These are phyloP conservation scores for Penicillium corylophilum DNA, from an alignment of 2,329 filamentous ascomycete genomes.

Conservation along the genomic window DNA sequence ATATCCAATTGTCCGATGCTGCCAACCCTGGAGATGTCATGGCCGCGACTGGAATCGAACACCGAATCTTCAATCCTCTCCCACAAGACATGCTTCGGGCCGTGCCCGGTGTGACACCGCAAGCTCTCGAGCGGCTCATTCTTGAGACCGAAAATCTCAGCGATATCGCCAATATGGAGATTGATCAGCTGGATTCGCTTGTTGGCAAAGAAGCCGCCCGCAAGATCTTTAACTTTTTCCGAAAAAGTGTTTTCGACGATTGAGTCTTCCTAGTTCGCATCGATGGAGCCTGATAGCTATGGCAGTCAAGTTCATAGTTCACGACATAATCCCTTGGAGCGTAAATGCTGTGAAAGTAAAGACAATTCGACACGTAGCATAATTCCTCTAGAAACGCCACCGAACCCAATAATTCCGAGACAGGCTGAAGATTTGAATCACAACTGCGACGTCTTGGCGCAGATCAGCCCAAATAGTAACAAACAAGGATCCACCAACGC, in stretches of 20 bases:
- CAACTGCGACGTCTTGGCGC: conserved; percentile 15
- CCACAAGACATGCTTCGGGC: conserved; percentile 87
- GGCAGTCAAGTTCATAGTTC: neutral
- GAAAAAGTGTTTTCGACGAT: conserved; percentile 58
- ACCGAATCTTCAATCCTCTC: conserved; percentile 75
- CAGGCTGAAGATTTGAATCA: conserved; percentile 3
- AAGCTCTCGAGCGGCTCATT: conserved; percentile 71
- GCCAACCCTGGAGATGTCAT: conserved; percentile 50
- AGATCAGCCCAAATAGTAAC: conserved; percentile 21
- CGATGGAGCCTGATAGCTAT: neutral
- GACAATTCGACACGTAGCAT: neutral
- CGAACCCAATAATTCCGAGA: neutral
- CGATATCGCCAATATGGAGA: conserved; percentile 83
- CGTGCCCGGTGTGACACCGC: conserved; percentile 79
- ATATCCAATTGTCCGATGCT: conserved; percentile 47
- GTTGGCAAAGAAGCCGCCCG: conserved; percentile 76
- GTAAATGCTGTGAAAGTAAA: neutral
- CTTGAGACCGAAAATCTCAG: conserved; percentile 71
- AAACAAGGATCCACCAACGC: conserved; percentile 18
- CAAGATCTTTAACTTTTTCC: conserved; percentile 80
- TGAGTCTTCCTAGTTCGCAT: neutral
- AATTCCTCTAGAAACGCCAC: neutral
- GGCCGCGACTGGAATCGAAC: conserved; percentile 53
- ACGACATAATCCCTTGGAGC: neutral
- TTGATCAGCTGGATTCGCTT: conserved; percentile 67